A percentile compares a stretch with the other conserved stretches of the same genome.
Evolutionary conservation across 2,329 filamentous ascomycete species (phyloP).

Genomic region (Hypoxylon sp.): DNA sequence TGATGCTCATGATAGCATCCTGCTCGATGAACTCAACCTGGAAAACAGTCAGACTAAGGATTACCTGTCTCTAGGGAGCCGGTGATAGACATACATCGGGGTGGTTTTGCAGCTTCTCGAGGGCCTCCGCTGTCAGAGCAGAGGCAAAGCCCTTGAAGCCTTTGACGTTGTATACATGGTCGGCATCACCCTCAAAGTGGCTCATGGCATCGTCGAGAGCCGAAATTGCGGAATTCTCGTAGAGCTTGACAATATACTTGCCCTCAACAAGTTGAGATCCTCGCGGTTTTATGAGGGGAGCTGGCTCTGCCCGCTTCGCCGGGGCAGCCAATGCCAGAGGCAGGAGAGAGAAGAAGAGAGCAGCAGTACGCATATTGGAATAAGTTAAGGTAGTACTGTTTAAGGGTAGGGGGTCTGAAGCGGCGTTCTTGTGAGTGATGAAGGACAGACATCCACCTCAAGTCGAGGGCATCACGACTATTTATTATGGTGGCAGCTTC

Average conservation of each 20-base stretch:
- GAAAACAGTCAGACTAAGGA: slow-evolving; percentile 27
- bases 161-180: slow-evolving; percentile 52
- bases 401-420: slow-evolving; percentile 15
- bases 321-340: slow-evolving; percentile 53
- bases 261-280: slow-evolving; percentile 53
- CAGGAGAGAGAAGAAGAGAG: slow-evolving; percentile 49
- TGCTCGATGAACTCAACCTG: slow-evolving; percentile 57
- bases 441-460: slow-evolving; percentile 26
- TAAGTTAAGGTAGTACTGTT: slow-evolving; percentile 30
- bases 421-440: slow-evolving; percentile 33
- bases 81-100: slow-evolving; percentile 54
- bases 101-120: slow-evolving; percentile 58
- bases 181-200: slow-evolving; percentile 52
- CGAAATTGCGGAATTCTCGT: slow-evolving; percentile 53
- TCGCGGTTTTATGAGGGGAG: slow-evolving; percentile 52
- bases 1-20: slow-evolving; percentile 54
- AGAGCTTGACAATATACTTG: slow-evolving; percentile 64
- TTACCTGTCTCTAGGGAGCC: neutral
- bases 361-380: slow-evolving; percentile 49
- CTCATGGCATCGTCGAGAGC: slow-evolving; percentile 54
- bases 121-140: slow-evolving; percentile 59
- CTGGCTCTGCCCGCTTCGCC: slow-evolving; percentile 52
- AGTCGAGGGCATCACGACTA: slow-evolving; percentile 45
- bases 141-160: slow-evolving; percentile 62
- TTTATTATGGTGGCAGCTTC: slow-evolving; percentile 46